Percentiles rank a stretch among this genome's conserved stretches.
Evolutionary conservation across 129 eudicot genomes (phyloP).

Genomic region (Artemisia annua): DNA sequence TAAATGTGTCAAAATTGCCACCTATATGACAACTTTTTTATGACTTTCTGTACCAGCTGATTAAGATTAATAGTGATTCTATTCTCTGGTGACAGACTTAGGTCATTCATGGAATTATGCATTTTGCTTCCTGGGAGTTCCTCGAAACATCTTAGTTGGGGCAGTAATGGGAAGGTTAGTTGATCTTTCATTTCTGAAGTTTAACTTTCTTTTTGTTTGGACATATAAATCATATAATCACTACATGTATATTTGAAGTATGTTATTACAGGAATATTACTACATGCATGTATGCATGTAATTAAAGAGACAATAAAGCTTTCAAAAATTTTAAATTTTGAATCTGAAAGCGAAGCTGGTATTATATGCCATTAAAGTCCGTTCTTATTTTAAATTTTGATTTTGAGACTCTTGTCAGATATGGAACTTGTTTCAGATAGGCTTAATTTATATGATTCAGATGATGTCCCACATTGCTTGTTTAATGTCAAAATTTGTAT

Average conservation of each 20-base stretch:
- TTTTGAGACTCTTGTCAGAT: no score
- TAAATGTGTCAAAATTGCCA: background rate
- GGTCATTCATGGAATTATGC: constrained; percentile 98
- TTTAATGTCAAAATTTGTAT: no score
- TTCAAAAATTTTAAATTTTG: background rate
- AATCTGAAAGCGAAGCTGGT: background rate
- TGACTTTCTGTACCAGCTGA: constrained; percentile 1
- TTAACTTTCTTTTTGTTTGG: constrained; percentile 13
- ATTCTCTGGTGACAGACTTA: constrained; percentile 57
- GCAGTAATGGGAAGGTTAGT: constrained; percentile 54
- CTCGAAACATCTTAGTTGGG: constrained; percentile 49
- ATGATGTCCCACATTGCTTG: no score
- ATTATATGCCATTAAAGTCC: background rate
- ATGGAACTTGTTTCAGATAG: no score
- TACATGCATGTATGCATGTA: background rate
- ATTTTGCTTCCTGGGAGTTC: constrained; percentile 80
- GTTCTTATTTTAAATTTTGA: background rate
- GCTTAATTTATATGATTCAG: background rate
- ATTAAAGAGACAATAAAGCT: background rate
- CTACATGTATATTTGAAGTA: background rate
- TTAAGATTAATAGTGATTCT: constrained; percentile 16
- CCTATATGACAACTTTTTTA: background rate
- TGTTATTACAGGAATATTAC: background rate
- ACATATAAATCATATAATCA: background rate
- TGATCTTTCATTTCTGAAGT: constrained; percentile 15